Base-by-base conservation (phyloP, 1,284 basidiomycete species). In the Entoloma clypeatum region DNA sequence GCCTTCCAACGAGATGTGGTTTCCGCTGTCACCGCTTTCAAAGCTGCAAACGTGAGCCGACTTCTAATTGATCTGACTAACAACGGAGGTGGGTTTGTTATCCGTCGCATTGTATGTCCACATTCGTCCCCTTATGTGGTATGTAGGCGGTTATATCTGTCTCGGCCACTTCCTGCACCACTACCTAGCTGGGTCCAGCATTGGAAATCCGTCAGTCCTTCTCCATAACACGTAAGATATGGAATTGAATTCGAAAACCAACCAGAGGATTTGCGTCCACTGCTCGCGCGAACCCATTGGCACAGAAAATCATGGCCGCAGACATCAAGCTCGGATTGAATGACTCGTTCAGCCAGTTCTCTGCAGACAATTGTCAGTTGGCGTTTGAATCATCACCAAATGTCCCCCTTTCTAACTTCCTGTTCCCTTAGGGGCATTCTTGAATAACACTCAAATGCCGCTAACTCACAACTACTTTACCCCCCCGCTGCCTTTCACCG, bases 11-110 rank as follows among this genome's bases (percentile, higher is more conserved):
- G 58, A 0, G 77, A 82, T 50, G 67, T 69, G 0, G 67, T 67
- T 4, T 60, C 68, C 10, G 69, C 74, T 1, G 59, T 81, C 44
- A 55, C 59, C 3, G 54, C 65, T 5, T 75, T 82, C 62, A 59
- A 75, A 50, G 48, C 56, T 1, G 65, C 69, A 1, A 74, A 73
- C 5, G 72, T 79, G 4, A 69, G 65, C 0, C 68, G 67, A 19
- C 57, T 84, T 10, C 52, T 84, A 19, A 68, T 84, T 32, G 80
- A 82, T 50, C 53, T 81, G 21, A 74, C 74, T 3, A 76, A 80
- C 55, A 84, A 82, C 49, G 76, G 74, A 47, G 79, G 78, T 73
- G 40, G 29, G 59, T 51, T n/a, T 23, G 38, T 8, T 40, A 4
- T 5, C 6, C 9, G 6, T 34, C n/a, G n/a, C n/a, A n/a, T n/a